Percentiles rank a stretch among this genome's conserved stretches.
These are phyloP conservation scores for Penicillium sclerotigenum DNA, from an alignment of 2,329 filamentous ascomycete species.

Conservation along the genomic window DNA sequence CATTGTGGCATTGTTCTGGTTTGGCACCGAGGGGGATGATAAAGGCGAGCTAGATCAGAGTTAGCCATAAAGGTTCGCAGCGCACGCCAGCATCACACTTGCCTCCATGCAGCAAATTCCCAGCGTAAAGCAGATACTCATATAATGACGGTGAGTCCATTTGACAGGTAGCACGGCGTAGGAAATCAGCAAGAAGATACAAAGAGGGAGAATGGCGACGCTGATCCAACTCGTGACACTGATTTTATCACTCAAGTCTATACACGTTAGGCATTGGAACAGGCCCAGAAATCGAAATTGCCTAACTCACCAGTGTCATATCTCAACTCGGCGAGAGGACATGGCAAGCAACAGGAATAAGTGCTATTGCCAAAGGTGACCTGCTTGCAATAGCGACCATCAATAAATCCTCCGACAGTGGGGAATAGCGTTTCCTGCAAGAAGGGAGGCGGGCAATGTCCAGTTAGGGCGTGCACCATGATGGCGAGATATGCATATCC, in stretches of 20 bases:
- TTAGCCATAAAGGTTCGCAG: conserved; percentile 8
- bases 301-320: conserved; percentile 54
- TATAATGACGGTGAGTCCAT: conserved; percentile 86
- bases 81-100: conserved; percentile 35
- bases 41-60: conserved; percentile 67
- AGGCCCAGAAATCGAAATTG: background rate
- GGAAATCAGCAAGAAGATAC: conserved; percentile 72
- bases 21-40: conserved; percentile 78
- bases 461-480: conserved; percentile 33
- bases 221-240: conserved; percentile 77
- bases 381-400: conserved; percentile 59
- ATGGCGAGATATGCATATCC: conserved; percentile 19
- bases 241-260: conserved; percentile 56
- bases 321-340: conserved; percentile 77
- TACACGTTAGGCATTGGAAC: conserved; percentile 9
- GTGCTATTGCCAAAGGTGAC: conserved; percentile 44
- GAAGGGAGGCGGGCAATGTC: conserved; percentile 67
- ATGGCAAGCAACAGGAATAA: conserved; percentile 79
- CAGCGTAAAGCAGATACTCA: conserved; percentile 80
- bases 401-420: conserved; percentile 58
- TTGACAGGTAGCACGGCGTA: conserved; percentile 79
- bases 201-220: conserved; percentile 67
- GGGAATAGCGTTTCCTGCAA: conserved; percentile 62
- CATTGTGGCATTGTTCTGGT: conserved; percentile 79
- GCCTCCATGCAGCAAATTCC: conserved; percentile 77